Base-by-base conservation (phyloP, 164 flowering plant genomes). In the Stephania cephalantha region DNA sequence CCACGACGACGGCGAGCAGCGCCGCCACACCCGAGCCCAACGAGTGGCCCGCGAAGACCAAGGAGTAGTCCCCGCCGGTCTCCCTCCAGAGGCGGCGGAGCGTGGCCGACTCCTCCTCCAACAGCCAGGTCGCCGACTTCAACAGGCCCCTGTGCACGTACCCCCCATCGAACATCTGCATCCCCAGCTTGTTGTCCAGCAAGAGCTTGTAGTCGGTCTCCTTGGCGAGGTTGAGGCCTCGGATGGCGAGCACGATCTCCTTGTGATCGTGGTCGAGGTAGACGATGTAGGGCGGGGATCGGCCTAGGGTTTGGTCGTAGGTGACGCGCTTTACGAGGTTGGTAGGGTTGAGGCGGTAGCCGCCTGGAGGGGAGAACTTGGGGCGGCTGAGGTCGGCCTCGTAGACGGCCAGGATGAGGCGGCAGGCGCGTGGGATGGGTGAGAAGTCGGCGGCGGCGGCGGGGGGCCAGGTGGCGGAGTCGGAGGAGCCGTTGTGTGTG, bases 11-110 rank as follows among this genome's bases (percentile, higher is more conserved):
- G 7, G 94, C 74, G 80, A 90, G 12, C 76, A 95, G 73, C 2
- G 98, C 81, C 1, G 91, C 97, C 3, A 93, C 93, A 0, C 98
- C 97, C 4, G 97, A 88, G 9, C 98, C 98, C 29, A 95, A 71
- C 1, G 97, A 91, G 68, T 95, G 97, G 18, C 98, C 98, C 0
- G 87, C 87, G 68, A 95, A 91, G 0, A 87, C 81, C 86, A 95
- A 77, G 58, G 69, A 76, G 73, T 92, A 95, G 1, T 75, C 46
- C 1, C 73, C 70, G 1, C 89, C 90, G 55, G 74, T 86, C 76
- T 86, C 87, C 9, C 77, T 67, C 93, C 96, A 91, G 31, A 90
- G 64, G 35, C 78, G 48, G 81, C 72, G 80, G 68, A 92, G 75
- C 50, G 86, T 85, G 76, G 88, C 93, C 5, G 84, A 79, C 67